Conservation (phyloP, 805 yeast species). For the Ascoidea rubescens region DNA sequence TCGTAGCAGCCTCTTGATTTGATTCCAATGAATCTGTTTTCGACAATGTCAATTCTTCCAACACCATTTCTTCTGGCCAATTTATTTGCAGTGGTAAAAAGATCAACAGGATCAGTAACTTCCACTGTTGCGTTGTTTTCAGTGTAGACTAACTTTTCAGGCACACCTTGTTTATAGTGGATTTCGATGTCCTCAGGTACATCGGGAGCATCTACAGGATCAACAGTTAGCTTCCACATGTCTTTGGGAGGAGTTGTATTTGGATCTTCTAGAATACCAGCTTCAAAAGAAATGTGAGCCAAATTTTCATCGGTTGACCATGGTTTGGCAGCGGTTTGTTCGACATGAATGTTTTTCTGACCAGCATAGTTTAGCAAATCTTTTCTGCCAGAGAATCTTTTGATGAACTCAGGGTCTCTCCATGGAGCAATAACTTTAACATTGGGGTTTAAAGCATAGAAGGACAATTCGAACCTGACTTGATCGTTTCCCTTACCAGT, state of each 20-base stretch:
- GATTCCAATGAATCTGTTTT: constrained; percentile 96
- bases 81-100: constrained; percentile 85
- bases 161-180: constrained; percentile 75
- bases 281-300: constrained; percentile 98
- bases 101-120: constrained; percentile 80
- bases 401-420: constrained; percentile 93
- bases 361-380: constrained; percentile 92
- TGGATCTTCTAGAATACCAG: constrained; percentile 98
- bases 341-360: constrained; percentile 80
- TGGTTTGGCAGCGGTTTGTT: constrained; percentile 97
- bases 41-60: constrained; percentile 98
- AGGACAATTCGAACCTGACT: constrained; percentile 92
- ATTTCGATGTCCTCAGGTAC: constrained; percentile 81
- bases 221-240: constrained; percentile 98
- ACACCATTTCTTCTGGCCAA: constrained; percentile 99
- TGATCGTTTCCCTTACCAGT: constrained; percentile 99
- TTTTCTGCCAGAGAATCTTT: constrained; percentile 95
- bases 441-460: constrained; percentile 97
- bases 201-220: constrained; percentile 91
- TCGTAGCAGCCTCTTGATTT: constrained; percentile 99
- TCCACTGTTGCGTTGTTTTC: constrained; percentile 32
- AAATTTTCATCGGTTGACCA: constrained; percentile 99
- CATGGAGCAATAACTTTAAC: constrained; percentile 97
- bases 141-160: constrained; percentile 60
- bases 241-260: constrained; percentile 98